Base-by-base conservation (phyloP, 1,284 basidiomycete genomes). In the Peniophora sp. region DNA sequence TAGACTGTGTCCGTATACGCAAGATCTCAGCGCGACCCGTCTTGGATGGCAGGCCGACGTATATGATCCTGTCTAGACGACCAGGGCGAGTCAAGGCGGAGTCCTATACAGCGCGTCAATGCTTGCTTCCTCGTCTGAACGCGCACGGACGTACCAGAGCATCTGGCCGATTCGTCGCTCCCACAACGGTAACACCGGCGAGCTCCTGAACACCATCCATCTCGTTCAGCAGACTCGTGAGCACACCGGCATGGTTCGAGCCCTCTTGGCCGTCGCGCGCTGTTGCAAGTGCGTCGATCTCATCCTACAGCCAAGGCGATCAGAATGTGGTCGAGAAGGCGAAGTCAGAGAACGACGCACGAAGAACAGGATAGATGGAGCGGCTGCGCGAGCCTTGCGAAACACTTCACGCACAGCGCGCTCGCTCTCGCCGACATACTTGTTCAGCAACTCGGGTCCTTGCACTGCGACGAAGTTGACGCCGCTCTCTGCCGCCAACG, bases 401-500 rank as follows among this genome's bases (percentile, higher is more conserved):
- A 99, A 99, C 47, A 97, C 87, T 59, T 99, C 96, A 24, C 97
- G 79, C 3, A 99, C 88, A 0, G 93, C 91, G 32, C 91, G 79
- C 68, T 99, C 97, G 1, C 92, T 97, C 69, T 99, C 97, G 39
- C 97, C 97, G 3, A 99, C 92, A 60, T 89, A 99, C 69, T 99
- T 99, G 72, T 89, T 98, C 51, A 98, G 69, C 1, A 98, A 77
- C 78, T 99, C 97, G 0, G 96, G 93, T 0, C 97, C 97, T 66
- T 97, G 97, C 52, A 99, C 91, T n/a, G 95, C 92, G 38, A 99
- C 79, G 63, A 98, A 99, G 67, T 99, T 99, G 55, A 98, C 81
- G 0, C 93, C 94, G 57, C 92, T 93, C 66, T 98, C 96, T 27
- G 85, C 90, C 2, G 97, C 97, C 59, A 96, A 85, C 1, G 97